A percentile compares a stretch with the other conserved stretches of the same genome.
phyloP scores from a whole-genome alignment of 768 basidiomycete species.

The Panus rudis region DNA sequence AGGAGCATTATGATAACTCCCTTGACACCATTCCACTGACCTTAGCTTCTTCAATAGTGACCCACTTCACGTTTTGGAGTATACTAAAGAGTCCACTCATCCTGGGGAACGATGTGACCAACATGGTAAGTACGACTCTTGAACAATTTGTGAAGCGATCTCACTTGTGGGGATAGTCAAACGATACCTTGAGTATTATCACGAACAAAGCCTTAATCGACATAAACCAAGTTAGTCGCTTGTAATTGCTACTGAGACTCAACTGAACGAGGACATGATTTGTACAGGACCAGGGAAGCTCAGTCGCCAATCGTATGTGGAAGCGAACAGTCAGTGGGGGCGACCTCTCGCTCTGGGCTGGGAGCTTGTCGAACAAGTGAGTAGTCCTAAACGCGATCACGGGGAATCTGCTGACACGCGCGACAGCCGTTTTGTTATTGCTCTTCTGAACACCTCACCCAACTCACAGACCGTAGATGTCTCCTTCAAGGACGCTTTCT shows the following conservation, averaged over 20 bases:
- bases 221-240: slow-evolving; percentile 19
- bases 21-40: neutral
- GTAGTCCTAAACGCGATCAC: slow-evolving; percentile 2
- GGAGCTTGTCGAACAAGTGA: slow-evolving; percentile 26
- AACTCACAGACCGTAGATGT: slow-evolving; percentile 23
- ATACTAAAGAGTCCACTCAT: slow-evolving; percentile 36
- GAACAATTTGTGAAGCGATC: neutral
- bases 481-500: slow-evolving; percentile 26
- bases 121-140: slow-evolving; percentile 22
- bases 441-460: slow-evolving; percentile 29
- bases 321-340: slow-evolving; percentile 22
- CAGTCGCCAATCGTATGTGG: slow-evolving; percentile 29
- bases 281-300: slow-evolving; percentile 23
- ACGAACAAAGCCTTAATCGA: slow-evolving; percentile 32
- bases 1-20: neutral
- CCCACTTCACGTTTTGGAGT: slow-evolving; percentile 36
- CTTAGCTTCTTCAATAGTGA: slow-evolving; percentile 19
- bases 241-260: neutral
- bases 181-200: slow-evolving; percentile 31
- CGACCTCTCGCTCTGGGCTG: slow-evolving; percentile 28
- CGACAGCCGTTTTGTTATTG: slow-evolving; percentile 25
- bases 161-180: slow-evolving; percentile 14
- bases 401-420: neutral
- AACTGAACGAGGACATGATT: neutral
- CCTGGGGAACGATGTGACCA: slow-evolving; percentile 32